Conservation (phyloP, 345 rosid genomes). For the Gossypium thurberi region DNA sequence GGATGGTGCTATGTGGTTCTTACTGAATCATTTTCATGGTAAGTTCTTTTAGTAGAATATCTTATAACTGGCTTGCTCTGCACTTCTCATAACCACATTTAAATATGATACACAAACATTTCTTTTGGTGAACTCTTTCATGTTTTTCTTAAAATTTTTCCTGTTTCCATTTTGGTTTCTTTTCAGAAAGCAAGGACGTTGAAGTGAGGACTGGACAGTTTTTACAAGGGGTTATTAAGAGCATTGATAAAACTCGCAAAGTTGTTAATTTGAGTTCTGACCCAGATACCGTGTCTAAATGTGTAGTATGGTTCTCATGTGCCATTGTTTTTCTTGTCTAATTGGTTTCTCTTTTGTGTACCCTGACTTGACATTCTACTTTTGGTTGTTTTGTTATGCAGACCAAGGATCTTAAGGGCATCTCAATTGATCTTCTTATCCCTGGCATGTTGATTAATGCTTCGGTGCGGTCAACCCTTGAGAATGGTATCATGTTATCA, state of each 20-base stretch:
- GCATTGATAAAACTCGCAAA: constrained; percentile 67
- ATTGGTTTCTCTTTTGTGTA: constrained; percentile 2
- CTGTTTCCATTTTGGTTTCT: neutral
- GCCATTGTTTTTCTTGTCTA: neutral
- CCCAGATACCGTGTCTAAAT: constrained; percentile 61
- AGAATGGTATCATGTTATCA: constrained; percentile 80
- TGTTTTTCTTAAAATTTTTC: neutral
- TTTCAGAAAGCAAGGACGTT: constrained; percentile 34
- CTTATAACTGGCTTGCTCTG: neutral
- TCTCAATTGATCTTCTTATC: constrained; percentile 84
- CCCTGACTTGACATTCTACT: constrained; percentile 4
- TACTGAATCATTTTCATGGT: neutral
- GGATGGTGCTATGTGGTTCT: neutral
- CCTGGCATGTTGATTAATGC: constrained; percentile 98
- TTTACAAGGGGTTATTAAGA: constrained; percentile 71
- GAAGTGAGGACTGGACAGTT: constrained; percentile 57
- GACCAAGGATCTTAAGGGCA: constrained; percentile 85
- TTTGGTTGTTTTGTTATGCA: constrained; percentile 25
- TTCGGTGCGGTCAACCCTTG: constrained; percentile 75
- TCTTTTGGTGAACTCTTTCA: neutral
- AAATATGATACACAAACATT: neutral
- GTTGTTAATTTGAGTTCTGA: constrained; percentile 64
- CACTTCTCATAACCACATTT: neutral
- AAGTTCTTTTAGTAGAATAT: constrained; percentile 1
- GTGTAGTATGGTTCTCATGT: constrained; percentile 48